Evolutionary conservation across 225 moss, liverwort and hornwort genomes (phyloP).

Genomic region (Thuidium tamariscinum): DNA sequence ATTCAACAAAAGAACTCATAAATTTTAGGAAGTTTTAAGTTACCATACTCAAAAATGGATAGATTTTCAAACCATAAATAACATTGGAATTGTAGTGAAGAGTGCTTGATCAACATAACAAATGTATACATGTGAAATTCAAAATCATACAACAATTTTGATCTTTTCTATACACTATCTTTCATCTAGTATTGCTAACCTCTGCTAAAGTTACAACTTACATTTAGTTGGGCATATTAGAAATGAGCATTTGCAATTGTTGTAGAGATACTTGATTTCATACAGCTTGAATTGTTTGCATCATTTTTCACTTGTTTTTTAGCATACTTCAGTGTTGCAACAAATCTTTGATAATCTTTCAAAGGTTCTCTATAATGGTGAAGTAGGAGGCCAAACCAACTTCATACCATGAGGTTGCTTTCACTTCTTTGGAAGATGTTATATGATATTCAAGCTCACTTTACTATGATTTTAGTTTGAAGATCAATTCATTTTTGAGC

Average conservation of each 20-base stretch:
- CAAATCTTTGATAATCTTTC: not conserved
- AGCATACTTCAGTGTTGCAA: rapidly evolving
- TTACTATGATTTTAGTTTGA: not conserved
- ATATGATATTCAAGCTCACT: not conserved
- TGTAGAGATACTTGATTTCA: not conserved
- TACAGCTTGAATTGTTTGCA: not conserved
- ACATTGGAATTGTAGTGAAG: not conserved
- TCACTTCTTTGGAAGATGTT: not conserved
- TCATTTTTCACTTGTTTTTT: not conserved
- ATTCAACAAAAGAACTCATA: not conserved
- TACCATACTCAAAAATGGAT: not conserved
- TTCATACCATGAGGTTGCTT: not conserved
- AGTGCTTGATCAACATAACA: not conserved
- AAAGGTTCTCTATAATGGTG: not conserved
- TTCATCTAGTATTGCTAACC: not conserved
- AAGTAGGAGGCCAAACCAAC: not conserved
- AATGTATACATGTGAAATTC: not conserved
- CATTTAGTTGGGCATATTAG: not conserved
- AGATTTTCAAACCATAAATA: not conserved
- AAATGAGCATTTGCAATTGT: not conserved
- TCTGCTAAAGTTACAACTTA: not conserved
- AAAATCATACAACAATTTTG: not conserved
- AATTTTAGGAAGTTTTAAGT: not conserved
- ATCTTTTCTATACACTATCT: not conserved
- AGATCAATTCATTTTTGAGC: not conserved